Conservation (phyloP, 441 rosid species). For the Gossypium trilobum region DNA sequence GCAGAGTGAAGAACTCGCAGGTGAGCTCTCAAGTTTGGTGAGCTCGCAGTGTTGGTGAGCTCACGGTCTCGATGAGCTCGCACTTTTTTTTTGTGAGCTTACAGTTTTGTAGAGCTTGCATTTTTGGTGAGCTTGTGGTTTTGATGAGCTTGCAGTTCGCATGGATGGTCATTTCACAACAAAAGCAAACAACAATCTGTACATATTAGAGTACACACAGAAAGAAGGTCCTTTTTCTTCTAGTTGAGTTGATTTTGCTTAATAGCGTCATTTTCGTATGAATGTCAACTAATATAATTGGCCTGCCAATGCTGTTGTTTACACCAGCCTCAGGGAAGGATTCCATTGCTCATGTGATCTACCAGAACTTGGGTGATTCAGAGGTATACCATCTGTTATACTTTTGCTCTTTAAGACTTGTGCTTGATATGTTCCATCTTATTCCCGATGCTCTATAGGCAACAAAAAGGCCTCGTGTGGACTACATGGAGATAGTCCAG, state of each 20-base stretch:
- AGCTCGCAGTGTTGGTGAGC: too few species aligned
- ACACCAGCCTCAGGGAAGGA: too few species aligned
- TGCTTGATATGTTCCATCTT: neutral
- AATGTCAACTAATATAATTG: neutral
- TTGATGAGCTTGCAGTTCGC: too few species aligned
- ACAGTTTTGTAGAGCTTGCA: too few species aligned
- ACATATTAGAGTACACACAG: conserved; percentile 17
- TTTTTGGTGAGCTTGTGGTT: too few species aligned
- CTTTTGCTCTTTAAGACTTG: neutral
- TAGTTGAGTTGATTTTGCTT: neutral
- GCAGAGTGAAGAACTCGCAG: too few species aligned
- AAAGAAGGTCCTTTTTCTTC: conserved; percentile 16
- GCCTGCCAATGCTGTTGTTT: neutral
- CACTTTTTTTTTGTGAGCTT: too few species aligned
- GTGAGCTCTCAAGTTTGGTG: too few species aligned
- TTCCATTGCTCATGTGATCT: neutral
- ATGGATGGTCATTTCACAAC: too few species aligned
- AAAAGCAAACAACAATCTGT: conserved; percentile 21
- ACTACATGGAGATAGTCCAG: conserved; percentile 30
- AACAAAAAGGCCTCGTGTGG: conserved; percentile 27
- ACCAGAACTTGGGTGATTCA: neutral
- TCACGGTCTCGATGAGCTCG: too few species aligned
- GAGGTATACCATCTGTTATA: neutral
- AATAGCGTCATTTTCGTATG: too few species aligned
- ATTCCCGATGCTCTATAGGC: conserved; percentile 9